Evolutionary conservation across 2,329 filamentous ascomycete genomes (phyloP).

Genomic region (Leptoxyphium fumago): DNA sequence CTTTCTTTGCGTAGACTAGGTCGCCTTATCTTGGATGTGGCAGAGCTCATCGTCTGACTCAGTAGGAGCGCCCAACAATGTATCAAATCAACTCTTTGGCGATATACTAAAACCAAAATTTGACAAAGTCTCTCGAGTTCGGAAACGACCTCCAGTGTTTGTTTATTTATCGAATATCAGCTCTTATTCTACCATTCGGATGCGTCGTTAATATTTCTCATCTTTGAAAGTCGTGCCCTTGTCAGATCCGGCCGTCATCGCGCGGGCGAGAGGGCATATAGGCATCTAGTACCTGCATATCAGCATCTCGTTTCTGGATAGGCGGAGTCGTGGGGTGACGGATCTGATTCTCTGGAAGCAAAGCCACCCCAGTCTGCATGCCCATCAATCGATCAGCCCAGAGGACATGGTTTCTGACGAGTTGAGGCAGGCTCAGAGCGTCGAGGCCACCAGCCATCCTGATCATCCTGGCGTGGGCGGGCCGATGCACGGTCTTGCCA

Average conservation of each 20-base stretch:
- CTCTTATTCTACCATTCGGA: no score
- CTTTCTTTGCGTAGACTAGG: no score
- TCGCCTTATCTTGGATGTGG: no score
- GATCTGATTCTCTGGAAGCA: background rate
- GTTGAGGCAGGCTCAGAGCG: background rate
- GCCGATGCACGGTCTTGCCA: slow-evolving; percentile 4
- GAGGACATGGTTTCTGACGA: background rate
- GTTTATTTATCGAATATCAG: no score
- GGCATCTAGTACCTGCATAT: background rate
- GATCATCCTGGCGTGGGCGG: slow-evolving; percentile 6
- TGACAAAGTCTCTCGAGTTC: no score
- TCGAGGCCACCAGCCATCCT: slow-evolving; percentile 5
- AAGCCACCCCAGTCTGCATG: background rate
- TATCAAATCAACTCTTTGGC: no score
- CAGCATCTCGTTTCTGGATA: background rate
- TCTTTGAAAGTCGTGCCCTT: no score
- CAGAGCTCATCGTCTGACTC: no score
- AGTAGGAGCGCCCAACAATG: no score
- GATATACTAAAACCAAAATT: no score
- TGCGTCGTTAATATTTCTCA: no score
- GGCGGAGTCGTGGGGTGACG: background rate
- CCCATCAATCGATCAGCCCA: background rate
- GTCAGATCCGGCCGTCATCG: background rate
- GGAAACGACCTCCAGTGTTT: no score
- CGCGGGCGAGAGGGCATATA: background rate